These are phyloP conservation scores for Fusarium pseudoanthophilum DNA, from an alignment of 2,329 filamentous ascomycete species.

Conservation along the genomic window DNA sequence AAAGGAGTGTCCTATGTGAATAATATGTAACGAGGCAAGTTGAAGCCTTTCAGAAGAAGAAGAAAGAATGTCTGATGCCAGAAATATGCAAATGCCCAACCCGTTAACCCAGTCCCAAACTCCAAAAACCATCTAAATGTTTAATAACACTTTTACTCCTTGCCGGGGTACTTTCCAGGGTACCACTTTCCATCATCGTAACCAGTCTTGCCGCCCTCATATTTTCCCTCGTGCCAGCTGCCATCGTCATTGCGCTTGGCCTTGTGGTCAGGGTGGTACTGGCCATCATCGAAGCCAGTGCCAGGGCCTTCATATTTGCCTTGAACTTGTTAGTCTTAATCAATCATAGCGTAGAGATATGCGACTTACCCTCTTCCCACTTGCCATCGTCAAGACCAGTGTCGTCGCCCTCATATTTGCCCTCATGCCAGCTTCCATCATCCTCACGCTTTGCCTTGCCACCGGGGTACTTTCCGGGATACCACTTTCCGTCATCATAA, in stretches of 20 bases:
- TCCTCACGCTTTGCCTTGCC: conserved; percentile 1
- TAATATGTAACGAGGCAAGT: neutral
- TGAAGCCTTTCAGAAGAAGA: neutral
- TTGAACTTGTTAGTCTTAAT: neutral
- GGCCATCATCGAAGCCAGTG: conserved; percentile 5
- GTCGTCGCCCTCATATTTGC: neutral
- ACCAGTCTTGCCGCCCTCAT: conserved; percentile 7
- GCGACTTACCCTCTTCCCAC: neutral
- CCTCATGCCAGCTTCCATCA: neutral
- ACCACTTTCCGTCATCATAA: conserved; percentile 23
- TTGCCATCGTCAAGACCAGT: neutral
- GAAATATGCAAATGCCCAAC: neutral
- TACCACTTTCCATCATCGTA: conserved; percentile 26
- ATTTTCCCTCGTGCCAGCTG: conserved; percentile 12
- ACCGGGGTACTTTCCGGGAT: conserved; percentile 32
- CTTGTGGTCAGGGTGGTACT: neutral
- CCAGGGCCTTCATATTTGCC: conserved; percentile 19
- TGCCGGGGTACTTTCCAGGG: conserved; percentile 32
- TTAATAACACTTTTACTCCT: neutral
- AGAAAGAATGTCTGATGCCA: neutral
- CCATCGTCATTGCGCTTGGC: conserved; percentile 4
- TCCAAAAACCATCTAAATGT: neutral
- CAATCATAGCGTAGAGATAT: accelerated
- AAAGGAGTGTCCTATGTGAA: conserved; percentile 9
- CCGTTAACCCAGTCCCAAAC: neutral